Evolutionary conservation across 208 protist species (phyloP).

Genomic region (Acanthamoeba divionensis): DNA sequence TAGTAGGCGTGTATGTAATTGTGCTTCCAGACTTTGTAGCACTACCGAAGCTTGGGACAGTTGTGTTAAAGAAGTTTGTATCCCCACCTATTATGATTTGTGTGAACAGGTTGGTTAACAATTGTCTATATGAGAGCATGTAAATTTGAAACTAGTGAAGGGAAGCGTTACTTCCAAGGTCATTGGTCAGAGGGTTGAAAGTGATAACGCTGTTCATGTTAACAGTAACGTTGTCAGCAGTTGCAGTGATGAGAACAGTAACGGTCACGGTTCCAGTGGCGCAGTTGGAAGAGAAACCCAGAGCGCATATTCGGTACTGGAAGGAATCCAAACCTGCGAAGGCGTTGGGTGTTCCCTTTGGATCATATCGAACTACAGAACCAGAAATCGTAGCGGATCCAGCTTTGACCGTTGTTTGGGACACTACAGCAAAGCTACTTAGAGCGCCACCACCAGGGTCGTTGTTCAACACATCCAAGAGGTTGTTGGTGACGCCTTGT

Average conservation of each 20-base stretch:
- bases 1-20: not conserved
- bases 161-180: too few species aligned
- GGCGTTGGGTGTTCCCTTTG: too few species aligned
- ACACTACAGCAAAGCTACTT: not conserved
- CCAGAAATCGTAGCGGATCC: not conserved
- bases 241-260: too few species aligned
- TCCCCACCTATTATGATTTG: too few species aligned
- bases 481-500: not conserved
- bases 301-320: not conserved
- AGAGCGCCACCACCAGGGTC: too few species aligned
- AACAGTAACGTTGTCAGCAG: too few species aligned
- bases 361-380: not conserved
- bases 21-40: not conserved
- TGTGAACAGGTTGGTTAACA: too few species aligned
- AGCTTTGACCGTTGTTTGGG: not conserved
- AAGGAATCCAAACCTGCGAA: not conserved
- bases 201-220: too few species aligned
- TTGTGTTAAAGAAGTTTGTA: too few species aligned
- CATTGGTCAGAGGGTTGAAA: too few species aligned
- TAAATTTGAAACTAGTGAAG: too few species aligned
- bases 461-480: not conserved
- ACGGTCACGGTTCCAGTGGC: not conserved
- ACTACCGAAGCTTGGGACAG: not conserved
- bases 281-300: not conserved
- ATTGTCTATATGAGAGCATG: too few species aligned